Base-by-base conservation (phyloP, 2,329 filamentous ascomycete species). In the Clarireedia monteithiana region DNA sequence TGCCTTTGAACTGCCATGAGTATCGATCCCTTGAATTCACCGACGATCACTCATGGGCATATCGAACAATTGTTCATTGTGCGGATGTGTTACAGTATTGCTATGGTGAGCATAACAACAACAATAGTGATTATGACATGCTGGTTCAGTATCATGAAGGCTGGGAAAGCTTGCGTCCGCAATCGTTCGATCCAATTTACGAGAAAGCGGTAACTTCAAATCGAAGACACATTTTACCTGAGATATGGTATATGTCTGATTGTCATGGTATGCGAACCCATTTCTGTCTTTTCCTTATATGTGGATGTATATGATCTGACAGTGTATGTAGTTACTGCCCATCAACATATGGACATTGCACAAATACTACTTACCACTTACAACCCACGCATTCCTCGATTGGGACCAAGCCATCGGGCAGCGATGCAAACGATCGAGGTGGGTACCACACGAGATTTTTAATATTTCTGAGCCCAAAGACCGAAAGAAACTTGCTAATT, bases 311-410 rank as follows among this genome's bases (percentile, higher is more conserved):
- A 40, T n/a, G 6, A n/a, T 15, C 14, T 40, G 39, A 24, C 26
- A n/a, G 7, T n/a, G 17, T 4, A 12, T 27, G 14, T 26, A 66
- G 70, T 71, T 1, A 69, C 71, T 2, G 74, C 69, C 0, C 64
- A 73, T 46, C 71, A 74, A 53, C 71, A 75, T 57, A 73, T 71
- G 48, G 69, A 73, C 50, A 66, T 75, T 10, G 64, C 71, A 0
- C 64, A 68, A 10, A 74, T 76, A 27, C 61, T 76, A 6, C 67
- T 65, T 1, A 66, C 65, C 1, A 71, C 73, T 5, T 72, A 75
- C 46, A 68, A 75, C 42, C 73, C 74, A 0, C 59, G 62, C 12
- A 56, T 64, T 15, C 62, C 63, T 2, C 45, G 62, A 7, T 20
- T 65, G 2, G 63, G 63, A 6, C 62, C 62, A 1, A 38, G 53